Conservation (phyloP, 164 flowering plant species). For the Vitis riparia region DNA sequence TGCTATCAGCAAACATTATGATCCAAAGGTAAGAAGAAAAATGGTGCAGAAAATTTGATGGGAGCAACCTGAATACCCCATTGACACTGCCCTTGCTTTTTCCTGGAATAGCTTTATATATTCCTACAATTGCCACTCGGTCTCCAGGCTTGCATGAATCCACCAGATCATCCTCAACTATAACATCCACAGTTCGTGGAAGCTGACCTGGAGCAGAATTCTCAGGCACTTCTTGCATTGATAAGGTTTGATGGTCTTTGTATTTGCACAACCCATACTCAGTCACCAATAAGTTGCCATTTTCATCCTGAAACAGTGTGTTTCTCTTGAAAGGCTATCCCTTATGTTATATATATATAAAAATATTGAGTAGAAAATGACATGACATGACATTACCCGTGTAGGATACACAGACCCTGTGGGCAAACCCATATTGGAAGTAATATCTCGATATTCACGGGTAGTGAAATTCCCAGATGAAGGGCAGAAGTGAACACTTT, state of each 20-base stretch:
- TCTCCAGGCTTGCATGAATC: conserved; percentile 99
- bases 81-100: conserved; percentile 90
- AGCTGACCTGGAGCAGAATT: conserved; percentile 98
- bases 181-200: conserved; percentile 90
- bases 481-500: conserved; percentile 97
- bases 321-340: not conserved
- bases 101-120: conserved; percentile 95
- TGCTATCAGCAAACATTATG: not conserved
- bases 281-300: conserved; percentile 88
- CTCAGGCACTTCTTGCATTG: conserved; percentile 99
- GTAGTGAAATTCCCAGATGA: conserved; percentile 51
- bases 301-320: conserved; percentile 64
- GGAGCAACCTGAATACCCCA: conserved; percentile 88
- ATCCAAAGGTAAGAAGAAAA: not conserved
- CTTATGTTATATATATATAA: not conserved
- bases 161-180: conserved; percentile 95
- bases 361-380: not conserved
- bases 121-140: conserved; percentile 88
- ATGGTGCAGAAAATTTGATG: not conserved
- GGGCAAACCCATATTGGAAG: conserved; percentile 89
- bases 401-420: conserved; percentile 99
- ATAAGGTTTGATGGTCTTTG: conserved; percentile 92
- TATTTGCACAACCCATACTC: conserved; percentile 96
- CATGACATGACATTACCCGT: conserved; percentile 50
- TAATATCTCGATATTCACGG: conserved; percentile 95